Evolutionary conservation across 495 filamentous ascomycete genomes (phyloP), one percentile per base, ranked within the genome.

Genomic region (Daldinia caldariorum): DNA sequence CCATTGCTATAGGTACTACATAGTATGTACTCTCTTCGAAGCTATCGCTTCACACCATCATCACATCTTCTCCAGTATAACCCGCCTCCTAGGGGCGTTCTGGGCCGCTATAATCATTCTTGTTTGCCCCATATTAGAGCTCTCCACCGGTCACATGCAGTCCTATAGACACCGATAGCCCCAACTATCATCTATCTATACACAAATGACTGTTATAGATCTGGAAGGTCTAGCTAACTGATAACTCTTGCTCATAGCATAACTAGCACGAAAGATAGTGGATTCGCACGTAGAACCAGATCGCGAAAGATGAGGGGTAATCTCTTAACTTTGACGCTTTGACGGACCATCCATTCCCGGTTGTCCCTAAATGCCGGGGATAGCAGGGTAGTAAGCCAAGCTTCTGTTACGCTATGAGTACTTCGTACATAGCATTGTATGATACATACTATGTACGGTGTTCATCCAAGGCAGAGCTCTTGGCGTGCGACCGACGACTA

Each of bases 291-390:
- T 72, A 67, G 72, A 73, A 67, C 49, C 69, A 12, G 49, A 51
- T 67, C 72, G 71, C 67, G 69, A 70, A 54, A 58, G 58, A 58
- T 77, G 72, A 77, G 75, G 70, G 75, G 72, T 75, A 75, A 66
- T 51, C 53, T 51, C 53, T 45, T 57, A 54, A 58, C 58, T 68
- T 68, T 63, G 60, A 63, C 39, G 56, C 43, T 66, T 66, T 16
- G 38, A 62, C 66, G 70, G 66, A 73, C 50, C 57, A 32, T 63
- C 18, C 35, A 14, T 69, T 59, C 70, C 70, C 66, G 66, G 66
- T 63, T 43, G 58, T 67, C 51, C 51, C 54, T 47, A 55, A 73
- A 47, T 55, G 29, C 66, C 70, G 66, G 67, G 66, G 61, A 70
- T 73, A 66, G 63, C 60, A 65, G 26, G 66, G 70, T 37, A 53